A percentile compares a stretch with the other conserved stretches of the same genome.
Conservation (phyloP, 306 rosid species). For the Fragaria vesca region DNA sequence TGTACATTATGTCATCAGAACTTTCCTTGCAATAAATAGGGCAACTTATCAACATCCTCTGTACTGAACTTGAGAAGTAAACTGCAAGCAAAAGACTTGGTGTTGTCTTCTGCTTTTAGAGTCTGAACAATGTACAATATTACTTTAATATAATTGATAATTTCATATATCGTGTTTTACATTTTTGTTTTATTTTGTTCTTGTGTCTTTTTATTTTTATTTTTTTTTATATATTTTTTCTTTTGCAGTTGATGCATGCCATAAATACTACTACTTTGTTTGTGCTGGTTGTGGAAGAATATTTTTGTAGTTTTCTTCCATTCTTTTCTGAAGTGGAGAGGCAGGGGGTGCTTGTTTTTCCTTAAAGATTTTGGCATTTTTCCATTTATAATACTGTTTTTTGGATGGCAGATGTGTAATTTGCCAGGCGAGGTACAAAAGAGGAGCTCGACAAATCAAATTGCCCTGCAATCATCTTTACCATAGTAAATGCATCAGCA, state of each 20-base stretch:
- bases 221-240: too few relatives aligned
- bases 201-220: too few relatives aligned
- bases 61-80: neutral
- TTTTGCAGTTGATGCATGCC: neutral
- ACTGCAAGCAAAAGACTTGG: neutral
- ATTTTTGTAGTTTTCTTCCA: neutral
- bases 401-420: slow-evolving; percentile 66
- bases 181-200: too few relatives aligned
- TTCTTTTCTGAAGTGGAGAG: neutral
- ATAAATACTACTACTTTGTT: too few relatives aligned
- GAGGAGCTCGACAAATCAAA: slow-evolving; percentile 78
- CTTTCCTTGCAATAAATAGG: neutral
- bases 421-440: slow-evolving; percentile 87
- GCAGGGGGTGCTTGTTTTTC: neutral
- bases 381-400: neutral
- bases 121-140: neutral
- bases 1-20: neutral
- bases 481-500: slow-evolving; percentile 79
- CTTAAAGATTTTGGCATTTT: neutral
- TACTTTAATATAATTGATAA: neutral
- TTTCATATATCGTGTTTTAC: neutral
- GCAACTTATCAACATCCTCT: neutral
- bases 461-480: slow-evolving; percentile 87
- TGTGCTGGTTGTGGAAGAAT: neutral
- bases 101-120: neutral